Conservation (phyloP, 2,329 filamentous ascomycete genomes). For the Eutypa lata region DNA sequence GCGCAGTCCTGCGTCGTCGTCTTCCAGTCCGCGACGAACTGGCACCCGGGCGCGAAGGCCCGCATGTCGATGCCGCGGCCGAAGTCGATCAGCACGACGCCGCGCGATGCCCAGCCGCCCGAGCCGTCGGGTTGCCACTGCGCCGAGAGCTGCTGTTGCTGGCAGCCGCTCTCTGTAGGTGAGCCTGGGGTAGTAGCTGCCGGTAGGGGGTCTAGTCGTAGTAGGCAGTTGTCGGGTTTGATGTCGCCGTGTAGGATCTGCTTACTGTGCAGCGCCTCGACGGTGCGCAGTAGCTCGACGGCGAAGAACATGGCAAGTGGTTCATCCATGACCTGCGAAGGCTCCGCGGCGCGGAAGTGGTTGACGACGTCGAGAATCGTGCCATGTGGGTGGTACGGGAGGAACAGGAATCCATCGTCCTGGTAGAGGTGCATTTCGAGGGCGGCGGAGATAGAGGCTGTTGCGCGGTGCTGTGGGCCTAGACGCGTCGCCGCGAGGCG, state of each 20-base stretch:
- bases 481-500: conserved; percentile 75
- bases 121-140: conserved; percentile 72
- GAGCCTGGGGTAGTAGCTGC: conserved; percentile 4
- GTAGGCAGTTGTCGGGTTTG: conserved; percentile 91
- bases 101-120: conserved; percentile 76
- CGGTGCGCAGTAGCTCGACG: conserved; percentile 83
- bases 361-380: conserved; percentile 96
- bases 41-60: conserved; percentile 70
- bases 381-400: conserved; percentile 85
- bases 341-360: conserved; percentile 69
- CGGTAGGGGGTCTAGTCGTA: conserved; percentile 65
- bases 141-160: conserved; percentile 43
- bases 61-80: conserved; percentile 93
- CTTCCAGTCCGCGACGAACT: conserved; percentile 96
- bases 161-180: conserved; percentile 28
- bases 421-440: conserved; percentile 90
- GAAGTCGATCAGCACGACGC: conserved; percentile 88
- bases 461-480: conserved; percentile 65
- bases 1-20: conserved; percentile 83
- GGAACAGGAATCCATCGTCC: conserved; percentile 84
- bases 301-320: conserved; percentile 91
- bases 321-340: conserved; percentile 80
- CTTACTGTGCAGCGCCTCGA: conserved; percentile 80
- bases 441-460: conserved; percentile 74
- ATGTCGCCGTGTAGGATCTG: conserved; percentile 87